Conservation (phyloP, 2,329 filamentous ascomycete species). For the Phialocephala sp. region DNA sequence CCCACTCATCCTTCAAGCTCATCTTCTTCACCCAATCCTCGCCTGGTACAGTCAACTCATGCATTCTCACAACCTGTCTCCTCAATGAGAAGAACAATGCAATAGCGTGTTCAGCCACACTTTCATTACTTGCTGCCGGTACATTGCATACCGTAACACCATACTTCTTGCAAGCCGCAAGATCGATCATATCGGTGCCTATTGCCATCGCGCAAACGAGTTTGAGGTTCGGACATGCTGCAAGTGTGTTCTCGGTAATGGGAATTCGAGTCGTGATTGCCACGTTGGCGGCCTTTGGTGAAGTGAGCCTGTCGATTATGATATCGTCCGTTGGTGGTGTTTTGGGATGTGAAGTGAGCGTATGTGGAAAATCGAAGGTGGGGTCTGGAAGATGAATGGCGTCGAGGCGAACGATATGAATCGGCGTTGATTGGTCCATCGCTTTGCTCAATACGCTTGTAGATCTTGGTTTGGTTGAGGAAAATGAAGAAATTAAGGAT, state of each 20-base stretch:
- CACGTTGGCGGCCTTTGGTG: slow-evolving; percentile 37
- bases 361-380: slow-evolving; percentile 31
- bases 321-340: slow-evolving; percentile 33
- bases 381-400: slow-evolving; percentile 27
- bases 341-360: slow-evolving; percentile 29
- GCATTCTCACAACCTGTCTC: slow-evolving; percentile 44
- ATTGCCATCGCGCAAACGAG: slow-evolving; percentile 46
- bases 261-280: slow-evolving; percentile 44
- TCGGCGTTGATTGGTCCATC: slow-evolving; percentile 14
- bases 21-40: slow-evolving; percentile 33
- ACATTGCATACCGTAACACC: slow-evolving; percentile 47
- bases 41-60: slow-evolving; percentile 39
- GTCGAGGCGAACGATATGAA: slow-evolving; percentile 36
- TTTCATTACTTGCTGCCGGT: slow-evolving; percentile 45
- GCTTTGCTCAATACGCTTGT: neutral
- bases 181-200: slow-evolving; percentile 47
- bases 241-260: slow-evolving; percentile 40
- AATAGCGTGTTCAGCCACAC: slow-evolving; percentile 44
- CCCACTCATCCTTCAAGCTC: slow-evolving; percentile 35
- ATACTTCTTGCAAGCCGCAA: slow-evolving; percentile 42
- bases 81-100: slow-evolving; percentile 43
- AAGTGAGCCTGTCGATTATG: slow-evolving; percentile 25
- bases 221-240: slow-evolving; percentile 41
- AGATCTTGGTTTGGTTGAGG: neutral
- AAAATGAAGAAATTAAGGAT: neutral